phyloP scores from a whole-genome alignment of 1,139 yeast genomes.

The Taphrina confusa region DNA sequence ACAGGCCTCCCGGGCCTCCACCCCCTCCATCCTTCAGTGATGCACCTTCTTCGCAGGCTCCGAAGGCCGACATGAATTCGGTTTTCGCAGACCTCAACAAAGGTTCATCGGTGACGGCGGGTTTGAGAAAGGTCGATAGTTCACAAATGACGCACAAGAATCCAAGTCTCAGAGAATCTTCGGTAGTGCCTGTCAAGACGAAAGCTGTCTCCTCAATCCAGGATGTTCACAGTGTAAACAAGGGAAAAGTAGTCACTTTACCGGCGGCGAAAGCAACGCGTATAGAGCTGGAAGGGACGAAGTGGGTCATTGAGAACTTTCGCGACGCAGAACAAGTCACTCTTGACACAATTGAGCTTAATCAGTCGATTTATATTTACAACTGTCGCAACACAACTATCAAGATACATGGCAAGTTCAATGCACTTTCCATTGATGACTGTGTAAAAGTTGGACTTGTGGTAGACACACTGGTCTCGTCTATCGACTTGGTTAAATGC shows the following conservation, averaged over 20 bases:
- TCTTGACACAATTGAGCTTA: constrained; percentile 74
- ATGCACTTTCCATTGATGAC: constrained; percentile 78
- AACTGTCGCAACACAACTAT: constrained; percentile 71
- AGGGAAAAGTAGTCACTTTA: too few relatives aligned
- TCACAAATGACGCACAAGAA: constrained; percentile 94
- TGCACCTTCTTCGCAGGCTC: constrained; percentile 41
- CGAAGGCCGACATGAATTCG: constrained; percentile 64
- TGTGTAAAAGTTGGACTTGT: constrained; percentile 73
- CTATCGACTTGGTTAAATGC: constrained; percentile 83
- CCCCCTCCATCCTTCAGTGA: constrained; percentile 70
- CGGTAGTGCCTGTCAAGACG: constrained; percentile 50
- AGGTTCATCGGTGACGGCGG: constrained; percentile 81
- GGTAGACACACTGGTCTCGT: constrained; percentile 80
- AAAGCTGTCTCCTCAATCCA: constrained; percentile 68
- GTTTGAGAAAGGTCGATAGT: constrained; percentile 86
- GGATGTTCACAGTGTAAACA: background rate
- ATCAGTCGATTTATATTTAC: constrained; percentile 86
- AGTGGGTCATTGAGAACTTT: constrained; percentile 85
- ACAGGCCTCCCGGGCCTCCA: constrained; percentile 65
- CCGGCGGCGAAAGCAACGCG: constrained; percentile 43
- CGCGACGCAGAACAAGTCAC: constrained; percentile 57
- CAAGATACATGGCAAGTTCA: constrained; percentile 86
- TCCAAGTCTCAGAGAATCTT: constrained; percentile 68
- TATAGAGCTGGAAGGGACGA: constrained; percentile 77
- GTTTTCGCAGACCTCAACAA: constrained; percentile 88